Evolutionary conservation across 2,329 filamentous ascomycete genomes (phyloP), one percentile per base, ranked within the genome.

Genomic region (Apiospora kogelbergensis): DNA sequence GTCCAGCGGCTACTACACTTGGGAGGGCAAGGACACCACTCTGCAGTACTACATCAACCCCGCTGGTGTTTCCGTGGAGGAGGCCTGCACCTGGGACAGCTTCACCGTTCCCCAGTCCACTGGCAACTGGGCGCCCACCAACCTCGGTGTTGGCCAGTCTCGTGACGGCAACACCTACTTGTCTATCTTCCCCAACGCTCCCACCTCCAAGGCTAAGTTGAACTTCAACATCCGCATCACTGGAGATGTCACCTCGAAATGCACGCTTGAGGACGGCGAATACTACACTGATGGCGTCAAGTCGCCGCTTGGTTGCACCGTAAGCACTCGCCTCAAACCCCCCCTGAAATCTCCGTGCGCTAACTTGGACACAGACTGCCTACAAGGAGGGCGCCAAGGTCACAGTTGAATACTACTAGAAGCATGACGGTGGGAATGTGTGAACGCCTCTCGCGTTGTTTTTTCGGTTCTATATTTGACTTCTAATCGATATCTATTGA

Each of bases 31-130:
- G 80, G 75, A 83, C 66, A 98, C 96, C 67, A 95, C 93, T 64
- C 95, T 95, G 60, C 96, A 73, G 83, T 98, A 97, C 88, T 99
- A 99, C 80, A 88, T 98, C 82, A 98, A 98, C 88, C 92, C 92
- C 76, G 86, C 89, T 74, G 94, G 94, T 70, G 84, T 92, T 67
- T 75, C 81, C 22, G 82, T 89, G 69, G 79, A 89, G 73, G 82
- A 95, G 15, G 93, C 89, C 66, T 99, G 96, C 83, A 81, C 87
- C 69, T 98, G 96, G 96, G 79, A 79, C 73, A 85, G 83, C 78
- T n/a, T 75, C 26, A 74, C 73, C 22, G 81, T 83, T 74, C 80
- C 83, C 46, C 84, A 88, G 66, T 85, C 85, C 24, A 84, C 89
- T 70, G 90, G 96, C 73, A 98, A 99, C 88, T 97, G 88, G 87